Percentiles rank a stretch among this genome's conserved stretches.
Conservation (phyloP, 441 rosid genomes). For the Erodium trifolium region DNA sequence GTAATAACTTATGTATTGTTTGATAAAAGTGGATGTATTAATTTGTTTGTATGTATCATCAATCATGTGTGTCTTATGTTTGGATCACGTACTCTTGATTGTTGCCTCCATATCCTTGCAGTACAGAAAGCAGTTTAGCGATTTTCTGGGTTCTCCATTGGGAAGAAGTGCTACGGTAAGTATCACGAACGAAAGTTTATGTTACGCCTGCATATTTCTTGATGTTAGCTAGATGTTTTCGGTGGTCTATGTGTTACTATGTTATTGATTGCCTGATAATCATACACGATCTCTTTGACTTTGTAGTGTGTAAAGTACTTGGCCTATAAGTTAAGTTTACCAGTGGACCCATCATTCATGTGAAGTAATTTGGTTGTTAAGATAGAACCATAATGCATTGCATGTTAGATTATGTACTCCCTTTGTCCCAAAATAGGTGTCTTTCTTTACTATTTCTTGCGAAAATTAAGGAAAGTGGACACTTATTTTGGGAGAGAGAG, state of each 20-base stretch:
- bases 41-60: not conserved
- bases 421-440: not conserved
- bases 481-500: not conserved
- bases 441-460: no score
- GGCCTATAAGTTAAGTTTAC: not conserved
- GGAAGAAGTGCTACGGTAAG: constrained; percentile 80
- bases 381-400: not conserved
- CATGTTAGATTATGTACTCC: not conserved
- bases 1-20: not conserved
- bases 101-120: constrained; percentile 29
- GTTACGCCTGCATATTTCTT: not conserved
- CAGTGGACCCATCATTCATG: no score
- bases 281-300: not conserved
- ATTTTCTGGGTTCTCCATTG: constrained; percentile 57
- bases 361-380: not conserved
- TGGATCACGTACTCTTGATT: not conserved
- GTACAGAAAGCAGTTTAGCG: constrained; percentile 78
- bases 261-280: not conserved
- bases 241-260: not conserved
- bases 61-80: constrained; percentile 3
- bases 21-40: not conserved
- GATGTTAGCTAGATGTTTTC: not conserved
- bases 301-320: not conserved
- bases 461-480: not conserved
- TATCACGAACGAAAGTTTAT: constrained; percentile 14